A percentile compares a stretch with the other conserved stretches of the same genome.
These are phyloP conservation scores for Cardamine chenopodiifolia DNA, from an alignment of 345 rosid genomes.

Conservation along the genomic window DNA sequence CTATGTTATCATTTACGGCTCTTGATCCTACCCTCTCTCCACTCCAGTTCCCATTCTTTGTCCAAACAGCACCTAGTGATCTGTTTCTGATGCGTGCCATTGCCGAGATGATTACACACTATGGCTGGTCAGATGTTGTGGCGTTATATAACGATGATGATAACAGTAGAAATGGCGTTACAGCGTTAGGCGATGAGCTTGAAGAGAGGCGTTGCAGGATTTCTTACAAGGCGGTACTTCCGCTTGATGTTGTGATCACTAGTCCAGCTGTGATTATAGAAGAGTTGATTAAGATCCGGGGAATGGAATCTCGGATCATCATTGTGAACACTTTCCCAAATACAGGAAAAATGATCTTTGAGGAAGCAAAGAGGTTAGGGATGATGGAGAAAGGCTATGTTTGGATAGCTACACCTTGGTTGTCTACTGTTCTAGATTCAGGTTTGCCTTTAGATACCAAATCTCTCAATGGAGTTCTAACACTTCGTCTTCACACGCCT, in stretches of 20 bases:
- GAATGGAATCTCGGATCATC: slow-evolving; percentile 78
- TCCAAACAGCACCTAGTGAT: slow-evolving; percentile 93
- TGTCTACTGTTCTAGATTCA: slow-evolving; percentile 78
- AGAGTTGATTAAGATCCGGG: slow-evolving; percentile 57
- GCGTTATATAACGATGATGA: slow-evolving; percentile 81
- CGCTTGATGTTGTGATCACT: slow-evolving; percentile 53
- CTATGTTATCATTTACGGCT: slow-evolving; percentile 81
- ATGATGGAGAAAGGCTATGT: slow-evolving; percentile 85
- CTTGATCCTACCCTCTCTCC: slow-evolving; percentile 79
- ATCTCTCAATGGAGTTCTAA: slow-evolving; percentile 62
- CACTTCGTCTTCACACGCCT: slow-evolving; percentile 72
- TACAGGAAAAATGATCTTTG: slow-evolving; percentile 69
- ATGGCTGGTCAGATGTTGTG: slow-evolving; percentile 69
- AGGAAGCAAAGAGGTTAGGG: slow-evolving; percentile 71
- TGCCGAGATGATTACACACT: slow-evolving; percentile 70
- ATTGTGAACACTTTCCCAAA: slow-evolving; percentile 56
- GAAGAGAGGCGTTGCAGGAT: slow-evolving; percentile 66
- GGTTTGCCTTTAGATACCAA: slow-evolving; percentile 42
- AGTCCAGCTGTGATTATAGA: slow-evolving; percentile 45
- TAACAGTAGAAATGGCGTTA: slow-evolving; percentile 70
- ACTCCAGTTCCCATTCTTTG: slow-evolving; percentile 86
- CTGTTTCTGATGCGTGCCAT: slow-evolving; percentile 81
- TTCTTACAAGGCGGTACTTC: slow-evolving; percentile 72
- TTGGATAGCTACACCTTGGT: slow-evolving; percentile 88
- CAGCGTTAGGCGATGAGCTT: slow-evolving; percentile 68